Percentiles rank a stretch among this genome's conserved stretches.
phyloP scores from a whole-genome alignment of 2,329 filamentous ascomycete species.

The Apiospora marii region DNA sequence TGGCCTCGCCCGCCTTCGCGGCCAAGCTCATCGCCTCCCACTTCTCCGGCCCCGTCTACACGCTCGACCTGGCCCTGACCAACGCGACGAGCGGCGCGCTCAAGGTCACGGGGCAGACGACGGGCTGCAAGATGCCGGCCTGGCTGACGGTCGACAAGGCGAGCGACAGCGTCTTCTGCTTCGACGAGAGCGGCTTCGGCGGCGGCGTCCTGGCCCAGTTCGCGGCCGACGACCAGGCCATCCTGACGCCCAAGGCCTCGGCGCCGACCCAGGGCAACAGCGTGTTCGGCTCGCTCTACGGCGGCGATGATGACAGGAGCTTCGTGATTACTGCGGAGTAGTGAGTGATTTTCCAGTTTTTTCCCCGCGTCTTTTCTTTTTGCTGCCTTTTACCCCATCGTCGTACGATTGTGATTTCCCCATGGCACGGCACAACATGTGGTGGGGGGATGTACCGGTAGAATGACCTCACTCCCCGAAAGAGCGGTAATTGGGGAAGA shows the following conservation, averaged over 20 bases:
- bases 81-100: conserved; percentile 38
- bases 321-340: conserved; percentile 55
- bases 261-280: conserved; percentile 46
- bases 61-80: conserved; percentile 40
- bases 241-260: conserved; percentile 42
- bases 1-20: conserved; percentile 29
- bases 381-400: not conserved
- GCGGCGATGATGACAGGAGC: conserved; percentile 45
- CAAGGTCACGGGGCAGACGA: conserved; percentile 37
- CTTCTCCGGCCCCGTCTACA: conserved; percentile 50
- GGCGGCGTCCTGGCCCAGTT: conserved; percentile 46
- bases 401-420: not conserved
- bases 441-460: not conserved
- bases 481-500: not conserved
- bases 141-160: conserved; percentile 47
- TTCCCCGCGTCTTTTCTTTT: not conserved
- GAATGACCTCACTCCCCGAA: not conserved
- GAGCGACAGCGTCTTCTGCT: conserved; percentile 44
- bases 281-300: conserved; percentile 51
- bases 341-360: conserved; percentile 38
- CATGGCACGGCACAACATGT: not conserved
- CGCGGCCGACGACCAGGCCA: conserved; percentile 42
- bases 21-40: conserved; percentile 48
- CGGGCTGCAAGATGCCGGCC: conserved; percentile 47
- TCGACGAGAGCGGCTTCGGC: conserved; percentile 48